Evolutionary conservation across 257 asterid genomes (phyloP), one percentile per base, ranked within the genome.

Genomic region (Mitragyna speciosa): DNA sequence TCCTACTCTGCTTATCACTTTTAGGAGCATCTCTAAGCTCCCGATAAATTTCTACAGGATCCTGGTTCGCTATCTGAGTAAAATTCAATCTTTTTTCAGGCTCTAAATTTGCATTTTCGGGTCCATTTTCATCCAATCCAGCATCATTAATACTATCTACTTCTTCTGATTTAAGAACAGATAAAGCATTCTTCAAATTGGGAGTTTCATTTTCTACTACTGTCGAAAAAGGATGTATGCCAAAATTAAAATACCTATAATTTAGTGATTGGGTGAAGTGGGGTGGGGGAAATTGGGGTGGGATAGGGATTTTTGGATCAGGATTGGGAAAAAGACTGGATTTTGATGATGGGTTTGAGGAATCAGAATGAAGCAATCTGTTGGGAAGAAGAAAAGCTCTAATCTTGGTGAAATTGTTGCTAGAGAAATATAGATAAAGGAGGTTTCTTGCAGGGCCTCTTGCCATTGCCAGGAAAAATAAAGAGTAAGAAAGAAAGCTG

Each of bases 41-140:
- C 82, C 79, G 79, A 77, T 92, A 95, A 67, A 92, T 87, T 64
- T 92, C 96, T 5, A 86, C 82, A 0, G 97, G 97, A 85, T 95
- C 96, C 79, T 79, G 80, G 54, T 61, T 80, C 4, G 84, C 88
- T 72, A 87, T 71, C 28, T 82, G 82, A 26, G 82, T 54, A 76
- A 85, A 86, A 81, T 82, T 87, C 82, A 81, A 71, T 30, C 45
- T 76, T 39, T 75, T 80, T 80, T 81, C 88, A 43, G 48, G 24
- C 76, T 70, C 86, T 6, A 63, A 31, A 47, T 36, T 47, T 47
- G 58, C 86, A 49, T 33, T 58, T 6, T 33, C 83, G 33, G 82
- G 17, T 66, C 81, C 85, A 7, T 16, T 69, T 77, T 79, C 83
- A 51, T 82, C 89, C 82, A 51, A 82, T 49, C 78, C 88, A 72